phyloP scores from a whole-genome alignment of 768 basidiomycete genomes.

The Chlorophyllum brunneum region DNA sequence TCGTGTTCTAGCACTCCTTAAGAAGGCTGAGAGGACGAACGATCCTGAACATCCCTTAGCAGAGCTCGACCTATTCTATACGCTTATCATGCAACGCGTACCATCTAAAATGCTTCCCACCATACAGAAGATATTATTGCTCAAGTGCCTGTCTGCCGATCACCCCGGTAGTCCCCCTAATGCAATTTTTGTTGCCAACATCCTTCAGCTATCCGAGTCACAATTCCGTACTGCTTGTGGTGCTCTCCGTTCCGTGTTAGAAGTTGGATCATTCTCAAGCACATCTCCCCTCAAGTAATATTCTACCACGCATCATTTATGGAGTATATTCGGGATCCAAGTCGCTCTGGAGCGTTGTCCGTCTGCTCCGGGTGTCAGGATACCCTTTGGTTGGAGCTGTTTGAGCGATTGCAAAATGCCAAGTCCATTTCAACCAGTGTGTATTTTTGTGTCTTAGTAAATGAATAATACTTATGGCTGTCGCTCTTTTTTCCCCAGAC shows the following conservation, averaged over 20 bases:
- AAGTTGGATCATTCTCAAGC: no score
- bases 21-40: background rate
- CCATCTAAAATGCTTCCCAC: background rate
- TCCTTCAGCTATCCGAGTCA: background rate
- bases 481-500: no score
- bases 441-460: no score
- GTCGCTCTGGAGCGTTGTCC: no score
- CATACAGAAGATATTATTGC: background rate
- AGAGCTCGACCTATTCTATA: background rate
- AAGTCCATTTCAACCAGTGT: no score
- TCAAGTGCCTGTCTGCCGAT: background rate
- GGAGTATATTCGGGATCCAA: background rate
- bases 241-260: background rate
- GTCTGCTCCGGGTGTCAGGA: no score
- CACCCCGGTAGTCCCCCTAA: background rate
- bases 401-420: no score
- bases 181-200: background rate
- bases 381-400: no score
- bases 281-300: no score
- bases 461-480: no score
- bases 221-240: background rate
- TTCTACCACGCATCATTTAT: slow-evolving; percentile 5
- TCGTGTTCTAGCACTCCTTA: background rate
- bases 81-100: background rate
- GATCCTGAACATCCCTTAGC: background rate